Base-by-base conservation (phyloP, 306 rosid genomes). In the Carpinus viminea region DNA sequence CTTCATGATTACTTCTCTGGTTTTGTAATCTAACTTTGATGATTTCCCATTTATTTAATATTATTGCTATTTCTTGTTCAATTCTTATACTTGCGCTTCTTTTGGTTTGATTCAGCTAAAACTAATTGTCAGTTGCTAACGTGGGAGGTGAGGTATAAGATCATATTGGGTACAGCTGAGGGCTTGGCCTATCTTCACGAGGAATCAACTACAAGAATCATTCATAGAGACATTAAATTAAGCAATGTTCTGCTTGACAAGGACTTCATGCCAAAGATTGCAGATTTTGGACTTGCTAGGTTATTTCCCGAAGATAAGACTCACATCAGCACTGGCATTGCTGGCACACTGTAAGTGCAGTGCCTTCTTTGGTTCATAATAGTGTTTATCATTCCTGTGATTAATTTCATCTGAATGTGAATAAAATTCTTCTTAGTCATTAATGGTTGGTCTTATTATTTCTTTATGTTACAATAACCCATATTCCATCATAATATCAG, bases 201-300 rank as follows among this genome's bases (percentile, higher is more conserved):
- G 81, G 95, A 88, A 84, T 85, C 85, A 3, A 73, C 53, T 43
- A 56, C 83, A 61, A 86, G 95, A 79, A 88, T 90, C 68, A 90
- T 90, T 85, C 95, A 90, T 62, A 83, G 95, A 64, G 95, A 90
- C 73, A 87, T 88, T 65, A 90, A 90, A 52, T 80, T 85, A 51
- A 88, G 95, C 80, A 90, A 90, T 66, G 59, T 90, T 56, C 55
- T 90, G 48, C 91, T 90, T 31, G 91, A 88, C 12, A 79, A 85
- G 43, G 80, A 90, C 41, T 86, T 88, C 82, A 78, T 79, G 10
- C 78, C 95, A 11, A 90, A 88, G 84, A 87, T 90, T 74, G 95
- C 91, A 12, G 92, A 90, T 85, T 90, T 90, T 74, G 95, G 95
- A 74, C 91, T 90, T 16, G 95, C 92, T 78, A 83, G 95, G 76